These are phyloP conservation scores for Daedalea quercina DNA, from an alignment of 768 basidiomycete genomes.

Conservation along the genomic window DNA sequence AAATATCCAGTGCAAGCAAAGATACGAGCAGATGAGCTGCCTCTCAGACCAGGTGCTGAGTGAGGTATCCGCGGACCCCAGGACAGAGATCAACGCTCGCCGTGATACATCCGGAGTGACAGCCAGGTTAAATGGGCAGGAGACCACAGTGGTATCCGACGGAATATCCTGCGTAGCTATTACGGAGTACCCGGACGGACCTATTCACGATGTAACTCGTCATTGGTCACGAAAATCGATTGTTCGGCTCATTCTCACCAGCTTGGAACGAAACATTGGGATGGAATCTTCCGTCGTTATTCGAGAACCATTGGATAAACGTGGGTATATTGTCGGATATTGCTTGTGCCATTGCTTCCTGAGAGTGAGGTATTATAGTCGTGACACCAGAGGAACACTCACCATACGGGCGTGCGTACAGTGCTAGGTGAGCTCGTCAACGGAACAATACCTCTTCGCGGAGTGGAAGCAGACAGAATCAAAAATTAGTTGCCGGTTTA, in stretches of 20 bases:
- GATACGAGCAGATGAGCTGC: slow-evolving; percentile 62
- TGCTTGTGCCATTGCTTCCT: too few species aligned
- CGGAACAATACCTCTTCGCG: too few species aligned
- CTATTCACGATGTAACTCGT: slow-evolving; percentile 3
- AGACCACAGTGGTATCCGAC: slow-evolving; percentile 48
- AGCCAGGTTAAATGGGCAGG: slow-evolving; percentile 60
- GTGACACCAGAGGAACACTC: too few species aligned
- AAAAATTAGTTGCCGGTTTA: too few species aligned
- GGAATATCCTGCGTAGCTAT: slow-evolving; percentile 42
- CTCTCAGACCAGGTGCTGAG: slow-evolving; percentile 48
- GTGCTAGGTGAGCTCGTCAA: too few species aligned
- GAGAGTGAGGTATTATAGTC: too few species aligned
- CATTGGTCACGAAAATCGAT: too few species aligned
- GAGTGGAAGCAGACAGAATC: too few species aligned
- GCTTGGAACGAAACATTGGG: slow-evolving; percentile 34
- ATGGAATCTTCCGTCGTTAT: slow-evolving; percentile 47
- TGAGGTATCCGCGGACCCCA: slow-evolving; percentile 19
- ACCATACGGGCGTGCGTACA: too few species aligned
- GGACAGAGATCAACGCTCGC: slow-evolving; percentile 34
- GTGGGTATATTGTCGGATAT: slow-evolving; percentile 7
- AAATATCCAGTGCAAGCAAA: slow-evolving; percentile 57
- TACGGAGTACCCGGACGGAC: slow-evolving; percentile 38
- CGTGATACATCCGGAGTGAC: slow-evolving; percentile 50
- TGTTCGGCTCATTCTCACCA: slow-evolving; percentile 30
- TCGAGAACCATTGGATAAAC: slow-evolving; percentile 45